A percentile compares a stretch with the other conserved stretches of the same genome.
Evolutionary conservation across 208 protist genomes (phyloP).

Genomic region (Herpetomonas tarakana): DNA sequence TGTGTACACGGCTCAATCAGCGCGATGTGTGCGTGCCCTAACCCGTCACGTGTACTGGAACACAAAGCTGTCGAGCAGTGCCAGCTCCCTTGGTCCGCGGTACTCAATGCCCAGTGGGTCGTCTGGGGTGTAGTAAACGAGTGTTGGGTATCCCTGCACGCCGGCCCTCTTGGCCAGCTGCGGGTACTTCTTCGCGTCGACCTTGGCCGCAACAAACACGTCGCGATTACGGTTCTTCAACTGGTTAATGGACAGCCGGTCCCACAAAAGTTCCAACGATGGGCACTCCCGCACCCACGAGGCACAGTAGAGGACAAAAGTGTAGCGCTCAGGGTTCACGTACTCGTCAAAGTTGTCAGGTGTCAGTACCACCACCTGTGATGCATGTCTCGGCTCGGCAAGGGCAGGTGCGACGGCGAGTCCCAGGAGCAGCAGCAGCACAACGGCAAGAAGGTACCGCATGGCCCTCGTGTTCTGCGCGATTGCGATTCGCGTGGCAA

Average conservation of each 20-base stretch:
- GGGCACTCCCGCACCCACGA: constrained; percentile 55
- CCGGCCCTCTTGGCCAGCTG: constrained; percentile 36
- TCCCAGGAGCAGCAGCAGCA: constrained; percentile 8
- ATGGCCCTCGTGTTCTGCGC: too few species aligned
- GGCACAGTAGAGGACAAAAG: constrained; percentile 76
- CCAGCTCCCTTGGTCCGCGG: constrained; percentile 25
- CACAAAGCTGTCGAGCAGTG: constrained; percentile 72
- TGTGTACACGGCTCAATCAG: too few species aligned
- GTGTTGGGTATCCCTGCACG: constrained; percentile 53
- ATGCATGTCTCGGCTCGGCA: constrained; percentile 1
- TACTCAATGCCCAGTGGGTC: constrained; percentile 65
- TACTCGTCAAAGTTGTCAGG: constrained; percentile 58
- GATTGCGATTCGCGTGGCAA: background rate
- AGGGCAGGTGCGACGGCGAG: background rate
- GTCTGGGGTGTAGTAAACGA: constrained; percentile 66
- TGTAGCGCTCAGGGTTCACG: constrained; percentile 47
- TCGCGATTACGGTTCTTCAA: constrained; percentile 39
- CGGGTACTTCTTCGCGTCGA: constrained; percentile 61
- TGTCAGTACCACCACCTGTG: constrained; percentile 61
- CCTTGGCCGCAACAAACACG: constrained; percentile 59
- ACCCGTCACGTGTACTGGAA: constrained; percentile 52
- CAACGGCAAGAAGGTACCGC: background rate
- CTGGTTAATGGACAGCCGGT: constrained; percentile 73
- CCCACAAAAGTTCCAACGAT: constrained; percentile 29
- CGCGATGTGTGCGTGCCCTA: too few species aligned